Conservation (phyloP, 768 basidiomycete genomes). For the Mycena galopus region DNA sequence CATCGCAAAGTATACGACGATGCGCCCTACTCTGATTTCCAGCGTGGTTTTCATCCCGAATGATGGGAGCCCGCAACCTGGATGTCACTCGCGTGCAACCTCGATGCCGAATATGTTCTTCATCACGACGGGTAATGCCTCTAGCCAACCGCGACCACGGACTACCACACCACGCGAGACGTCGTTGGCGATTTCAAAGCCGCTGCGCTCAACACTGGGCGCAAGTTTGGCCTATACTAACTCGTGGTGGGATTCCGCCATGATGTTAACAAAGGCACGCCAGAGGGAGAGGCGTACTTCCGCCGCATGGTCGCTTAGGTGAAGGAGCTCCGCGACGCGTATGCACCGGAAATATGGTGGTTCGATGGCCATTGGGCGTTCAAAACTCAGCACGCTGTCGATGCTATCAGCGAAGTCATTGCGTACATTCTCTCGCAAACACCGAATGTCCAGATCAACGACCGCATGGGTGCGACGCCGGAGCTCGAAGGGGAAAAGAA, state of each 20-base stretch:
- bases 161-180: slow-evolving; percentile 6
- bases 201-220: neutral
- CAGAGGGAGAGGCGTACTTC: slow-evolving; percentile 15
- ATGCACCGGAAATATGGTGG: slow-evolving; percentile 15
- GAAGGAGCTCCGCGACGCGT: slow-evolving; percentile 13
- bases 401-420: slow-evolving; percentile 14
- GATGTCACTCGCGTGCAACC: slow-evolving; percentile 5
- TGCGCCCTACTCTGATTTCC: slow-evolving; percentile 8
- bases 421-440: slow-evolving; percentile 15
- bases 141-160: slow-evolving; percentile 7
- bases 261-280: slow-evolving; percentile 7
- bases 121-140: slow-evolving; percentile 20
- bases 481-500: slow-evolving; percentile 15
- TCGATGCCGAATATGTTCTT: slow-evolving; percentile 10
- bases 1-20: slow-evolving; percentile 5
- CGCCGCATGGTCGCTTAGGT: slow-evolving; percentile 13
- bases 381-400: slow-evolving; percentile 12
- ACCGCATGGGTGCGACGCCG: slow-evolving; percentile 14
- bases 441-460: slow-evolving; percentile 15
- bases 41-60: slow-evolving; percentile 9
- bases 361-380: slow-evolving; percentile 21
- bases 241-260: slow-evolving; percentile 21
- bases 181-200: slow-evolving; percentile 19
- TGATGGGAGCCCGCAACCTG: slow-evolving; percentile 5
- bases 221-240: slow-evolving; percentile 19